Percentiles rank a stretch among this genome's conserved stretches.
Evolutionary conservation across 2,329 filamentous ascomycete genomes (phyloP).

Genomic region (Hirsutella minnesotensis): DNA sequence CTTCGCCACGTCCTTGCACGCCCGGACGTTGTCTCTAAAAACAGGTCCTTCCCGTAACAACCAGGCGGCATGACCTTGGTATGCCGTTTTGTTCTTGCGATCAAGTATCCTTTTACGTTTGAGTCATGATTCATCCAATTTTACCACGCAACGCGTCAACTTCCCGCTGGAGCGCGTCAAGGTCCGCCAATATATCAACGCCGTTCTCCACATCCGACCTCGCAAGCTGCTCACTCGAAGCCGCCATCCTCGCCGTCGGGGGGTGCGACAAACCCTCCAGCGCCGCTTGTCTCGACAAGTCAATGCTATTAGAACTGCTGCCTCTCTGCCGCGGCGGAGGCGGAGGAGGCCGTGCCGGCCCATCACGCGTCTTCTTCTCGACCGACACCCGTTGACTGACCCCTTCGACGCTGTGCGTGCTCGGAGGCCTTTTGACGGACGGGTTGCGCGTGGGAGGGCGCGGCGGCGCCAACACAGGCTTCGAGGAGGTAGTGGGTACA

Average conservation of each 20-base stretch:
- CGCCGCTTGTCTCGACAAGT: constrained; percentile 21
- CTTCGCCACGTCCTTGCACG: too few species aligned
- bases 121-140: constrained; percentile 6
- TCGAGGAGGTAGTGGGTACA: constrained; percentile 6
- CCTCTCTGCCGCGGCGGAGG: constrained; percentile 35
- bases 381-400: constrained; percentile 15
- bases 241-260: constrained; percentile 5
- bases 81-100: too few species aligned
- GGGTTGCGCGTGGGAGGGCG: constrained; percentile 32
- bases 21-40: too few species aligned
- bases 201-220: constrained; percentile 19
- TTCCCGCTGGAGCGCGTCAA: constrained; percentile 61
- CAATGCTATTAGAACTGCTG: constrained; percentile 31
- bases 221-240: constrained; percentile 6
- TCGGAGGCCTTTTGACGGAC: constrained; percentile 32
- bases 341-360: constrained; percentile 31
- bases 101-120: constrained; percentile 18
- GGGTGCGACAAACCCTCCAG: constrained; percentile 12
- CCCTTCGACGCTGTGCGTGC: constrained; percentile 28
- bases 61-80: too few species aligned
- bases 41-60: too few species aligned
- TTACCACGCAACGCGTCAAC: constrained; percentile 51
- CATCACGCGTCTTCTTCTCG: constrained; percentile 16
- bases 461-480: constrained; percentile 21
- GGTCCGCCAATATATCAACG: constrained; percentile 57